These are phyloP conservation scores for Castanea sativa DNA, from an alignment of 306 rosid genomes.

Conservation along the genomic window DNA sequence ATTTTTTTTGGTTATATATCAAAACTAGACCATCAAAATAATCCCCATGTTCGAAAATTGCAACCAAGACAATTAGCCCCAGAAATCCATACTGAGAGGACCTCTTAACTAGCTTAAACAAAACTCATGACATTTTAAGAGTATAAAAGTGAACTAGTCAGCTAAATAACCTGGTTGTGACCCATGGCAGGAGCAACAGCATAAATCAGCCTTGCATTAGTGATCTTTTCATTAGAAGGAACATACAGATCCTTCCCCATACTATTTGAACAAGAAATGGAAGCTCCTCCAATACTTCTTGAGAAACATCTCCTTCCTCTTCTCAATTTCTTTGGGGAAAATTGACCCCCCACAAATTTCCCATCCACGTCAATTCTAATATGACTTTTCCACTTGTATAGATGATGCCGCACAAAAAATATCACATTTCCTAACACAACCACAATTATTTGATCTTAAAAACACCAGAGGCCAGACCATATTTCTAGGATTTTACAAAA, in stretches of 20 bases:
- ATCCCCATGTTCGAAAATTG: background rate
- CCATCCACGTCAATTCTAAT: constrained; percentile 3
- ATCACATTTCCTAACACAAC: constrained; percentile 41
- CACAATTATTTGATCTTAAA: constrained; percentile 5
- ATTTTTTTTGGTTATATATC: background rate
- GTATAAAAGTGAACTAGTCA: background rate
- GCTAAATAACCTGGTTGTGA: constrained; percentile 67
- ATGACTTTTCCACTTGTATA: constrained; percentile 27
- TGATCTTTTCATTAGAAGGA: constrained; percentile 33
- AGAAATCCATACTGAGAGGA: background rate
- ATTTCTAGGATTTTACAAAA: background rate
- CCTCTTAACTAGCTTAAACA: background rate
- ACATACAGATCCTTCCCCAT: constrained; percentile 21
- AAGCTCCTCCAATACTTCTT: constrained; percentile 21
- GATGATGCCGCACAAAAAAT: constrained; percentile 25
- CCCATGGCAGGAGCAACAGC: constrained; percentile 95
- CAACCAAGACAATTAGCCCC: background rate
- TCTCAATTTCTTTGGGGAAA: constrained; percentile 25
- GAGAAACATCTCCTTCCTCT: constrained; percentile 15
- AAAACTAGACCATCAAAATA: constrained; percentile 2
- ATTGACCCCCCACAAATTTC: constrained; percentile 8
- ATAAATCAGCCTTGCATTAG: constrained; percentile 58
- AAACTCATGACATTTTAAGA: background rate
- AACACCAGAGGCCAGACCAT: background rate
- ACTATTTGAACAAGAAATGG: constrained; percentile 34